Base-by-base conservation (phyloP, 2,329 filamentous ascomycete species). In the Curvularia lunata region DNA sequence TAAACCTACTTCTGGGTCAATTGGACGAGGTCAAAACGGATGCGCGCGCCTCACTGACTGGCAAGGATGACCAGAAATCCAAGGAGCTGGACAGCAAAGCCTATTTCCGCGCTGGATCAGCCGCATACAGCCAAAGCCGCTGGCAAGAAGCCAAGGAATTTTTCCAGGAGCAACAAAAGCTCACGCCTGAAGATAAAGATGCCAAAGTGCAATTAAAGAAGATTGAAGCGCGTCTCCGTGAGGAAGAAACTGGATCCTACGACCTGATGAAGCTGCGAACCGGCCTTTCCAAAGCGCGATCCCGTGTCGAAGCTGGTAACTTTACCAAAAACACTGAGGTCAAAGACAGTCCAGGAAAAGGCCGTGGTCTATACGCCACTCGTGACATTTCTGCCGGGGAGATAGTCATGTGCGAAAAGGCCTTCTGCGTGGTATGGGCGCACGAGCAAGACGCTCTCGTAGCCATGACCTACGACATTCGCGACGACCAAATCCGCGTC, bases 341-440 rank as follows among this genome's bases (percentile, higher is more conserved):
- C 0, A 78, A 75, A 32, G 42, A 67, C 6, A 79, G 80, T 0
- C 66, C 69, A 1, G 78, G 71, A 8, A 75, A 77, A 18, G 84
- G 83, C 2, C 76, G 78, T 2, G 84, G 84, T 0, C 69, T 86
- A 0, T 87, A 86, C 63, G 82, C 81, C 0, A 83, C 79, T 0
- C 69, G 74, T 19, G 63, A 73, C 0, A 81, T 86, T 2, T 74
- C 76, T 37, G 78, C 80, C 0, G 84, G 84, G 0, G 81, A 85
- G 3, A 72, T 86, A 1, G 67, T 87, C 0, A 63, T 86, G 1
- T 85, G 82, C 46, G 84, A 86, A 58, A 87, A 86, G 61, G 83
- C 84, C 0, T 85, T 86, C 63, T 73, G 71, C 0, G 71, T 66
- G 34, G 68, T 71, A 23, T 81, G 79, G 74, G 75, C 79, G 53